Evolutionary conservation across 495 filamentous ascomycete genomes (phyloP), one percentile per base, ranked within the genome.

Genomic region (Xylaria telfairii): DNA sequence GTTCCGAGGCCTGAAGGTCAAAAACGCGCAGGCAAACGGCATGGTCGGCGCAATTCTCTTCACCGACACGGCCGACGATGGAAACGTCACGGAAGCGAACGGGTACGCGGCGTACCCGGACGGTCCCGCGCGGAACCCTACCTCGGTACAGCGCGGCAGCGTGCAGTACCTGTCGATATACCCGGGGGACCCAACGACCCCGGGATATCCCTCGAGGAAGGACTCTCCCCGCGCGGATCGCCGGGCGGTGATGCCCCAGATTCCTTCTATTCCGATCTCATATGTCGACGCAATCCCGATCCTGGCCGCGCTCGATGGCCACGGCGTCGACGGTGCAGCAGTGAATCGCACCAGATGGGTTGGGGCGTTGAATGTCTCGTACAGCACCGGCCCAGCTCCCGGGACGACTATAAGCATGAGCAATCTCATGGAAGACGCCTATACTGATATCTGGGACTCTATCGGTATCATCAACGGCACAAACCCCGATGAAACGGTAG

Each of bases 181-280:
- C 69, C 82, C 83, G 17, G 85, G 85, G 13, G 85, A 87, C 67
- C 85, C 85, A 75, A 97, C 94, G 2, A 97, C 94, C 0, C 92
- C 92, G n/a, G 94, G 94, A n/a, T 95, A 94, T 76, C 90, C 94
- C 42, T 95, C 93, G 0, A 91, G 91, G 73, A 91, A 92, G 21
- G 94, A 90, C 30, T 91, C 87, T 24, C 89, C 90, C 8, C 88
- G 94, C 12, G 81, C 90, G 69, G 88, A 92, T 63, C 85, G 87
- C 4, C 78, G 88, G 8, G 68, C 77, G 30, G 85, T 87, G 3
- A 91, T 91, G 42, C 93, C 94, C 0, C 87, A 86, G 12, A 96
- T 97, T 62, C 94, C 94, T 2, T 97, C 94, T 0, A 80, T 97
- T 4, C 94, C 94, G 2, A 90, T 97, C 34, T 97, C 94, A 0